These are phyloP conservation scores for Ceratocystis lukuohia DNA, from an alignment of 2,329 filamentous ascomycete genomes.

Conservation along the genomic window DNA sequence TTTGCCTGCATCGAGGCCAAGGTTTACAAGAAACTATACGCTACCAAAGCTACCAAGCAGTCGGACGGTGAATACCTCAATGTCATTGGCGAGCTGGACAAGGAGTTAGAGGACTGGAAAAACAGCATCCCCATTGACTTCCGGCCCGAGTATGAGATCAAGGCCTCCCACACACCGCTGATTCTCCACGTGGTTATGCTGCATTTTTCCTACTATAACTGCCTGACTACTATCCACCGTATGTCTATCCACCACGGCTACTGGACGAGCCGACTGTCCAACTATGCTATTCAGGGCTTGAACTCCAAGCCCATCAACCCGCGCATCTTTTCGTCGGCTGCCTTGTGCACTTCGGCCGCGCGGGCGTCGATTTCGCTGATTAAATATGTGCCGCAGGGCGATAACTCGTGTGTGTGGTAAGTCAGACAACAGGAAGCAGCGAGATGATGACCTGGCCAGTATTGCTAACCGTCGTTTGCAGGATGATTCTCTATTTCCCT, in stretches of 20 bases:
- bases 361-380: conserved; percentile 85
- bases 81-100: conserved; percentile 88
- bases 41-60: conserved; percentile 80
- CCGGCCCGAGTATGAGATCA: conserved; percentile 93
- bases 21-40: conserved; percentile 87
- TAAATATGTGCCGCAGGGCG: conserved; percentile 91
- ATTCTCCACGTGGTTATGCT: conserved; percentile 88
- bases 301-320: conserved; percentile 87
- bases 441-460: background rate
- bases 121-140: conserved; percentile 90
- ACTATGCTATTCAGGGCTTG: conserved; percentile 87
- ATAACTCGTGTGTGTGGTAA: conserved; percentile 90
- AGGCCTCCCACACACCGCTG: conserved; percentile 80
- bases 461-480: conserved; percentile 24
- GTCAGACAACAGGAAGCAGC: conserved; percentile 25
- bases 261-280: conserved; percentile 89
- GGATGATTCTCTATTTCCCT: conserved; percentile 90
- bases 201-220: conserved; percentile 97
- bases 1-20: conserved; percentile 85
- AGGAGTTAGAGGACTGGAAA: conserved; percentile 87
- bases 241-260: conserved; percentile 98
- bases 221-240: conserved; percentile 89
- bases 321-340: conserved; percentile 83
- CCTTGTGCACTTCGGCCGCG: conserved; percentile 83
- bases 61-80: conserved; percentile 87